Evolutionary conservation across 2,329 filamentous ascomycete genomes (phyloP), one percentile per base, ranked within the genome.

Genomic region (Neopestalotiopsis sp.): DNA sequence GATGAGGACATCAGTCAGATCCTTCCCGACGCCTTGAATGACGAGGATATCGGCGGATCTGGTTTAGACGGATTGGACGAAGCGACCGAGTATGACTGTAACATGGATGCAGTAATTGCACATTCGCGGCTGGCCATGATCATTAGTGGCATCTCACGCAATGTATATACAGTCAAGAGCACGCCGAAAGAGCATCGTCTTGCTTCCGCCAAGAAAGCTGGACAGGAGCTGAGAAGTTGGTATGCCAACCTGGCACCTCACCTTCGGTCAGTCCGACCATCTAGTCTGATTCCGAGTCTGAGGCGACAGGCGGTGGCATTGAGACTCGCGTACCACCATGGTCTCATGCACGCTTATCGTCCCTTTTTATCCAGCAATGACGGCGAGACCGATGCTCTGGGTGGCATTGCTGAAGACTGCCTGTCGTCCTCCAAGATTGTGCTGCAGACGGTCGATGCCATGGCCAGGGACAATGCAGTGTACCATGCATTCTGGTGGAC

Each of bases 1-100:
- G 88, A 91, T 63, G 89, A 91, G 59, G 89, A 91, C 67, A 90
- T 91, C 64, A 89, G 91, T 69, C 57, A 59, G 17, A 17, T 12
- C 7, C 30, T 59, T 7, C 57, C 57, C 12, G 57, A 59, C 4
- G 7, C 57, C 13, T 6, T 59, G 2, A 59, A 59, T 20, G 57
- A 59, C 17, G 57, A 59, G 30, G 30, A 59, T 1, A 59, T 59
- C 20, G 30, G 57, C 7, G 10, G 20, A 28, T 10, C 12, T 5
- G 20, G 24, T 14, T 20, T 20, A 6, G 1, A 59, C 5, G n/a
- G 13, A 28, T 12, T 59, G n/a, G 57, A 59, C n/a, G 57, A 59
- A 30, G 57, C 12, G 24, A 10, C 30, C 57, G 57, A 59, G 30
- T 34, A 34, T 14, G 57, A 59, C 57, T 30, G 57, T 28, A 59